Conservation (phyloP, 2,329 filamentous ascomycete genomes). For the Domatiomyces catenatus region DNA sequence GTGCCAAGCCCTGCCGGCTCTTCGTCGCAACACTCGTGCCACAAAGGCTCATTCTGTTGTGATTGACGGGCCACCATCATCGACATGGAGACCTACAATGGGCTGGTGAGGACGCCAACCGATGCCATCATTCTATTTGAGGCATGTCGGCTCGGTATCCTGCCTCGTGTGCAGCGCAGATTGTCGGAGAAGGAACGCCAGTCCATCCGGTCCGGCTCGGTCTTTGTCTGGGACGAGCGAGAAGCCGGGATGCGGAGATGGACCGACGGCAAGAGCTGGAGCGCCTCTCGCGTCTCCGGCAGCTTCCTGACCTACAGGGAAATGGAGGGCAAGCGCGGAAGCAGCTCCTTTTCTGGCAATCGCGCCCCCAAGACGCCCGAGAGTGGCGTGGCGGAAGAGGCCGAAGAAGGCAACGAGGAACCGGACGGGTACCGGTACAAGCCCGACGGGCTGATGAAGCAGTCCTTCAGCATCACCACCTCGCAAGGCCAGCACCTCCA, state of each 20-base stretch:
- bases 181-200: slow-evolving; percentile 94
- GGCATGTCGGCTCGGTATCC: slow-evolving; percentile 73
- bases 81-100: slow-evolving; percentile 88
- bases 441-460: slow-evolving; percentile 95
- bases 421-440: slow-evolving; percentile 90
- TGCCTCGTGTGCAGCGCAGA: slow-evolving; percentile 82
- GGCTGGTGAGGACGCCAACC: slow-evolving; percentile 82
- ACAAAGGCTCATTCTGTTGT: background rate
- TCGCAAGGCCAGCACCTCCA: slow-evolving; percentile 81
- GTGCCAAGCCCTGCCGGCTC: background rate
- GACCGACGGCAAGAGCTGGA: slow-evolving; percentile 99
- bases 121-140: slow-evolving; percentile 99
- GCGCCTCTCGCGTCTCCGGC: slow-evolving; percentile 87
- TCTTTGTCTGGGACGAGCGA: slow-evolving; percentile 99
- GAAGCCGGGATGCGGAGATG: slow-evolving; percentile 96
- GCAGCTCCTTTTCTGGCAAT: slow-evolving; percentile 46
- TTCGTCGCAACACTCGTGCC: background rate
- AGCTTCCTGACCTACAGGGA: slow-evolving; percentile 96
- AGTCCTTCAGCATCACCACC: slow-evolving; percentile 97
- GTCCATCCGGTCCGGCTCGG: slow-evolving; percentile 87
- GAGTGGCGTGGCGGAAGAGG: slow-evolving; percentile 68
- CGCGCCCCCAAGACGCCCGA: slow-evolving; percentile 64
- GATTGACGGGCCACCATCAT: background rate
- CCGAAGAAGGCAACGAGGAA: slow-evolving; percentile 51
- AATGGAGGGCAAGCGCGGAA: slow-evolving; percentile 95